These are phyloP conservation scores for Mollisiaceae sp. DNA, from an alignment of 2,329 filamentous ascomycete genomes.

Conservation along the genomic window DNA sequence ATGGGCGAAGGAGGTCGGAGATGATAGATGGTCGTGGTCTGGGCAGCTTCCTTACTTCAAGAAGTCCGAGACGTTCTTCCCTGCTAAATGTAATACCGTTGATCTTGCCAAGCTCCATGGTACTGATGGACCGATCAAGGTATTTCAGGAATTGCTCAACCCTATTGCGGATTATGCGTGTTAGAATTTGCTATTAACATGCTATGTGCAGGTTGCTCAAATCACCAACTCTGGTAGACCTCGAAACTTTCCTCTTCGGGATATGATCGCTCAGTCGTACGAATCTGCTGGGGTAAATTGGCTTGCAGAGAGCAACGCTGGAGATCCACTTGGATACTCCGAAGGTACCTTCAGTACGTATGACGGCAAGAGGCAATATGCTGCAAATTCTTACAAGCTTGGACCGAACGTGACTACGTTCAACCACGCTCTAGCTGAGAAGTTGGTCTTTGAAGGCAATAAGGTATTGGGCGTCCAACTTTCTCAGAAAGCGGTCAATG, in stretches of 20 bases:
- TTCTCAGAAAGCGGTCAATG: background rate
- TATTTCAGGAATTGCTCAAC: background rate
- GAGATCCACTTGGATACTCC: constrained; percentile 40
- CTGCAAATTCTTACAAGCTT: constrained; percentile 37
- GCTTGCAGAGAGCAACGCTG: constrained; percentile 46
- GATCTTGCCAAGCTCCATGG: constrained; percentile 38
- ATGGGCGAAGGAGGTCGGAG: constrained; percentile 48
- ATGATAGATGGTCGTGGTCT: constrained; percentile 52
- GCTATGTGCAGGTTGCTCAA: constrained; percentile 23
- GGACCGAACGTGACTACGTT: constrained; percentile 35
- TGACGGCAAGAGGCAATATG: constrained; percentile 38
- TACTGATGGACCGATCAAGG: constrained; percentile 40
- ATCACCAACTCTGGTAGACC: constrained; percentile 36
- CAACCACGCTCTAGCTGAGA: constrained; percentile 34
- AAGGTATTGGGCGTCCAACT: constrained; percentile 40
- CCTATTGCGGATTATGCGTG: background rate
- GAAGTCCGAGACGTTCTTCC: constrained; percentile 39
- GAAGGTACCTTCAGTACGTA: constrained; percentile 41
- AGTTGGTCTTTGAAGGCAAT: constrained; percentile 47
- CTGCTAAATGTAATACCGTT: constrained; percentile 19
- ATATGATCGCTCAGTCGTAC: constrained; percentile 46
- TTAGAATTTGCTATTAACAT: background rate
- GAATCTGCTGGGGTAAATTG: constrained; percentile 40
- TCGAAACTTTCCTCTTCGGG: constrained; percentile 48
- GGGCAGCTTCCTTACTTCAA: constrained; percentile 52